phyloP scores from a whole-genome alignment of 257 asterid species.

The Solanum virginianum region DNA sequence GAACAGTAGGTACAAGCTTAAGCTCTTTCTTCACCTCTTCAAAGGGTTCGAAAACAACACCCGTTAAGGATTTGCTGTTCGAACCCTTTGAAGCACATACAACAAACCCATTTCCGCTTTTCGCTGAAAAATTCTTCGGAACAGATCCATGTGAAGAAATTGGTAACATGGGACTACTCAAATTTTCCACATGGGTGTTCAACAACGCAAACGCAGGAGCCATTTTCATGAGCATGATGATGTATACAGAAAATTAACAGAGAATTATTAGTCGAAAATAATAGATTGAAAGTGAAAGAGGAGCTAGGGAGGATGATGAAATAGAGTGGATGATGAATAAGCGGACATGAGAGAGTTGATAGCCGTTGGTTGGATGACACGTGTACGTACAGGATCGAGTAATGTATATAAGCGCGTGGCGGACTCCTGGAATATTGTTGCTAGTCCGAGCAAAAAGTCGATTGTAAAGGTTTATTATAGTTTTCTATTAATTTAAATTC shows the following conservation, averaged over 20 bases:
- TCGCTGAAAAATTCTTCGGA: background rate
- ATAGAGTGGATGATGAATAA: background rate
- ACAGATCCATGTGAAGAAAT: background rate
- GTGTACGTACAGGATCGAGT: background rate
- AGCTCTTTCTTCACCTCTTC: slow-evolving; percentile 34
- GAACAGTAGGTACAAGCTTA: slow-evolving; percentile 25
- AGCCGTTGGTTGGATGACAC: background rate
- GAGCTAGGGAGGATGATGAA: background rate
- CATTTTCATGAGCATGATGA: background rate
- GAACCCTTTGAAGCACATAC: background rate
- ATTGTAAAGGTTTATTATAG: background rate
- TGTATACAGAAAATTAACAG: too few relatives aligned
- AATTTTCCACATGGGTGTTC: background rate
- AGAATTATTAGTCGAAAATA: background rate
- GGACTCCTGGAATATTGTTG: background rate
- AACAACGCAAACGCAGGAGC: background rate
- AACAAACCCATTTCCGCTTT: background rate
- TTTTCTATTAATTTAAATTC: too few relatives aligned
- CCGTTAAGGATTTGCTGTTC: background rate
- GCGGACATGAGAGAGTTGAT: background rate
- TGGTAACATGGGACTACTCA: background rate
- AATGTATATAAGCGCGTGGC: background rate
- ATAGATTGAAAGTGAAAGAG: background rate
- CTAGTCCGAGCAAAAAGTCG: background rate
- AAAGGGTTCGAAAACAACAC: slow-evolving; percentile 6